phyloP scores from a whole-genome alignment of 495 filamentous ascomycete species.

The Penicillium argentinense region DNA sequence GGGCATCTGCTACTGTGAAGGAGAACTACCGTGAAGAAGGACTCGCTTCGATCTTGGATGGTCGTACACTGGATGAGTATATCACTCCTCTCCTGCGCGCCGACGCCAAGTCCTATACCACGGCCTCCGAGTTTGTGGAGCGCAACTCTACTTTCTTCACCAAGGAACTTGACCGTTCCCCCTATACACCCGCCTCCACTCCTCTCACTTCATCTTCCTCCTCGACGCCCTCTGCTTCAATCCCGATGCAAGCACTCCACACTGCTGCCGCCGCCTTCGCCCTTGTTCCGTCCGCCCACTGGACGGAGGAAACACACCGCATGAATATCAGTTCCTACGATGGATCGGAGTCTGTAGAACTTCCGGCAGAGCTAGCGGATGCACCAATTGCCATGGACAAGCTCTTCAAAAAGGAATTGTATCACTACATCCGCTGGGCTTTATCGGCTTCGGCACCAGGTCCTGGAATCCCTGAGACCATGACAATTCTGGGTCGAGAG shows the following conservation, averaged over 20 bases:
- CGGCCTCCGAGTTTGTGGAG: conserved; percentile 53
- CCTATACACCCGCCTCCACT: conserved; percentile 26
- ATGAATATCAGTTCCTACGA: conserved; percentile 41
- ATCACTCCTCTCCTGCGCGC: conserved; percentile 54
- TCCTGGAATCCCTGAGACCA: conserved; percentile 54
- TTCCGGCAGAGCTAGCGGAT: conserved; percentile 5
- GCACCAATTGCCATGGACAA: conserved; percentile 24
- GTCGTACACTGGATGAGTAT: conserved; percentile 30
- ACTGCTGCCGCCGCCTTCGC: conserved; percentile 37
- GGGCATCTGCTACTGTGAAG: conserved; percentile 31
- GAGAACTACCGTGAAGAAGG: conserved; percentile 26
- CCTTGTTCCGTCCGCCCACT: conserved; percentile 40
- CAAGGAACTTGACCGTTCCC: conserved; percentile 32
- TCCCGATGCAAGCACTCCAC: conserved; percentile 39
- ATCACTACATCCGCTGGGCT: conserved; percentile 68
- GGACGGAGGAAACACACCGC: conserved; percentile 38
- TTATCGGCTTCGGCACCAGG: conserved; percentile 58
- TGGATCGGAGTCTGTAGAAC: conserved; percentile 21
- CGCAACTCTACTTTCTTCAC: conserved; percentile 67
- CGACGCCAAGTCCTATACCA: conserved; percentile 64
- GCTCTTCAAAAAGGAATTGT: conserved; percentile 44
- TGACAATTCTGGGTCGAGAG: conserved; percentile 63
- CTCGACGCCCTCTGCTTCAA: conserved; percentile 9
- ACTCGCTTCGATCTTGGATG: conserved; percentile 31
- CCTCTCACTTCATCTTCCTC: conserved; percentile 6